Conservation (phyloP, 768 basidiomycete species). For the Lentinula detonsa region DNA sequence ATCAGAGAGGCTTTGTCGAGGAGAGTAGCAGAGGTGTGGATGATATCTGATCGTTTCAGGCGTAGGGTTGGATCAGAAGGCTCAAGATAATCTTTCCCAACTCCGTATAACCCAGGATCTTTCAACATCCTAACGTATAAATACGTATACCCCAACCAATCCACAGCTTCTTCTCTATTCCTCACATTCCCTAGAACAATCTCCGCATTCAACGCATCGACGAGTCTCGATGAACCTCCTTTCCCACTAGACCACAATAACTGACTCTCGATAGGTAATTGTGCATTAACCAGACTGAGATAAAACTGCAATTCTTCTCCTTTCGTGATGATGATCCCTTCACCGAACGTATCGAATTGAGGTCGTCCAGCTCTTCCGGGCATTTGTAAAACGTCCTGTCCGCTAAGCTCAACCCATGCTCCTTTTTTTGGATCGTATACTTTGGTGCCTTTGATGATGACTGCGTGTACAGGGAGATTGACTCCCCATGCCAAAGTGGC, state of each 20-base stretch:
- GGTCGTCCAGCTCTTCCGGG: constrained; percentile 96
- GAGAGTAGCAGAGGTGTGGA: constrained; percentile 87
- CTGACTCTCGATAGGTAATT: constrained; percentile 95
- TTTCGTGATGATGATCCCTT: constrained; percentile 98
- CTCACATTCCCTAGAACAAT: constrained; percentile 92
- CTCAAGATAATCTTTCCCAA: constrained; percentile 20
- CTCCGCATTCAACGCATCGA: constrained; percentile 96
- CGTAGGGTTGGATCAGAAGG: constrained; percentile 68
- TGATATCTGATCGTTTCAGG: constrained; percentile 92
- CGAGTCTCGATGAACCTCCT: constrained; percentile 44
- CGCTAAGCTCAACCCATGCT: constrained; percentile 91
- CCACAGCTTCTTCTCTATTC: constrained; percentile 94
- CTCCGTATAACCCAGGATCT: background rate
- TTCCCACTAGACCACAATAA: constrained; percentile 43
- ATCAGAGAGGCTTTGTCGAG: constrained; percentile 92
- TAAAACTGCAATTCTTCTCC: constrained; percentile 97
- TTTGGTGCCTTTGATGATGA: constrained; percentile 99
- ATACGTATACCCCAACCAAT: constrained; percentile 96
- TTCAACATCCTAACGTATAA: constrained; percentile 44
- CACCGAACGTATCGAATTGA: constrained; percentile 91
- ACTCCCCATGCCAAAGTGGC: constrained; percentile 99
- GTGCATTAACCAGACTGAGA: constrained; percentile 90
- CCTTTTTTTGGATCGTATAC: constrained; percentile 99
- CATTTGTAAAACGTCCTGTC: constrained; percentile 98
- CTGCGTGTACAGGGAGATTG: constrained; percentile 94